phyloP scores from a whole-genome alignment of 345 rosid genomes.

The Eucalyptus guilfoylei region DNA sequence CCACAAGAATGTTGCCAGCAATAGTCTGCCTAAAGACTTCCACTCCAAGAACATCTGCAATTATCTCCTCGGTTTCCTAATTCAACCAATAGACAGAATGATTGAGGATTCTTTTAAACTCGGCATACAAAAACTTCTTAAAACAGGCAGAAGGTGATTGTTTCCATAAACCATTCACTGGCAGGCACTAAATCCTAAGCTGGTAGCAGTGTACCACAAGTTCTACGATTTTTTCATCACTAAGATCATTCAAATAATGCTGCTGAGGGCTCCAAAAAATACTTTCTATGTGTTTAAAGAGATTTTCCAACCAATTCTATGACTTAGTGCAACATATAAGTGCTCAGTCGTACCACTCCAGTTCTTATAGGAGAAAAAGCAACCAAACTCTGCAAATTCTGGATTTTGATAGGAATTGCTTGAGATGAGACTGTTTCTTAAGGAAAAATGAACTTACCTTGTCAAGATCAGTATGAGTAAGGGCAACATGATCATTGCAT shows the following conservation, averaged over 20 bases:
- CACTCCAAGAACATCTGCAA: conserved; percentile 92
- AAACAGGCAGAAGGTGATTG: not conserved
- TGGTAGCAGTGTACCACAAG: not conserved
- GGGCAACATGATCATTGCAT: conserved; percentile 95
- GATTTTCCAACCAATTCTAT: not conserved
- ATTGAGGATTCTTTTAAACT: not conserved
- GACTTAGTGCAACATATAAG: not conserved
- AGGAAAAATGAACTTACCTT: conserved; percentile 14
- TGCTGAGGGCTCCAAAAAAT: not conserved
- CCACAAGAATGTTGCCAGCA: conserved; percentile 89
- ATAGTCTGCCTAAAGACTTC: conserved; percentile 94
- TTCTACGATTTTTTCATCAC: not conserved
- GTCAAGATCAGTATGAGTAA: conserved; percentile 91
- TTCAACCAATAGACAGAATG: not conserved
- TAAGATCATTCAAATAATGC: not conserved
- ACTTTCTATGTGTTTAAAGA: not conserved
- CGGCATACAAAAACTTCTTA: not conserved
- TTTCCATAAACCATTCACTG: not conserved
- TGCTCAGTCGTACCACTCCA: not conserved
- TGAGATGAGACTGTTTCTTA: not conserved
- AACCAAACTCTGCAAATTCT: not conserved
- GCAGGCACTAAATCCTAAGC: not conserved
- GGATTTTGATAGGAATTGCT: not conserved
- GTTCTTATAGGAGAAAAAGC: not conserved
- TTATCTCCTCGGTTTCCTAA: conserved; percentile 86